Evolutionary conservation across 805 yeast species (phyloP).

Genomic region (Maudiozyma turicensis): DNA sequence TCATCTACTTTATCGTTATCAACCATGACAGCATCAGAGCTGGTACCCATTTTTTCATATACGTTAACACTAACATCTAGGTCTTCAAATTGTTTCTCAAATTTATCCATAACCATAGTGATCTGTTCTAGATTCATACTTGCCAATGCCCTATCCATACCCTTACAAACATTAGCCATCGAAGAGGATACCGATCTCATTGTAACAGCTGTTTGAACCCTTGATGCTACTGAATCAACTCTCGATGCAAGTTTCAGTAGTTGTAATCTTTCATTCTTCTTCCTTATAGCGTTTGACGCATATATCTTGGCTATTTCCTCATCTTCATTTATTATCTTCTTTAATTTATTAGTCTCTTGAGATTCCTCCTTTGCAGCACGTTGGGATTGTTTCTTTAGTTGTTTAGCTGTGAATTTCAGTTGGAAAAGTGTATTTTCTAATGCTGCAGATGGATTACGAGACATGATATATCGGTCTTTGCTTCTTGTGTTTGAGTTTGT

Average conservation of each 20-base stretch:
- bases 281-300: slow-evolving; percentile 93
- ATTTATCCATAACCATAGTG: slow-evolving; percentile 92
- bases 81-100: slow-evolving; percentile 93
- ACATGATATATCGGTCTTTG: slow-evolving; percentile 12
- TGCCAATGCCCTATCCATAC: slow-evolving; percentile 94
- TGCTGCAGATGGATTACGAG: slow-evolving; percentile 23
- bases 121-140: slow-evolving; percentile 92
- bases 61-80: slow-evolving; percentile 88
- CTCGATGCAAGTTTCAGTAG: slow-evolving; percentile 74
- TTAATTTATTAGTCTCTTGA: slow-evolving; percentile 76
- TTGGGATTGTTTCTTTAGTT: slow-evolving; percentile 78
- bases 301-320: slow-evolving; percentile 88
- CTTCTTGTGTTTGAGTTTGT: background rate
- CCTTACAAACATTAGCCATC: slow-evolving; percentile 86
- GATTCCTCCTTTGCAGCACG: slow-evolving; percentile 87
- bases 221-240: slow-evolving; percentile 89
- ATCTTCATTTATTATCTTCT: slow-evolving; percentile 41
- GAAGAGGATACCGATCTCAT: slow-evolving; percentile 93
- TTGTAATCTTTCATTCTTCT: slow-evolving; percentile 76
- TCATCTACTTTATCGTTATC: slow-evolving; percentile 95
- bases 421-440: slow-evolving; percentile 30
- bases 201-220: slow-evolving; percentile 96
- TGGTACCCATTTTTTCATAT: slow-evolving; percentile 83
- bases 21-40: slow-evolving; percentile 77
- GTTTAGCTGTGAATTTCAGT: slow-evolving; percentile 80